A percentile compares a stretch with the other conserved stretches of the same genome.
These are phyloP conservation scores for Lichtheimia hyalospora DNA, from an alignment of 371 early-diverging fungal species.

Conservation along the genomic window DNA sequence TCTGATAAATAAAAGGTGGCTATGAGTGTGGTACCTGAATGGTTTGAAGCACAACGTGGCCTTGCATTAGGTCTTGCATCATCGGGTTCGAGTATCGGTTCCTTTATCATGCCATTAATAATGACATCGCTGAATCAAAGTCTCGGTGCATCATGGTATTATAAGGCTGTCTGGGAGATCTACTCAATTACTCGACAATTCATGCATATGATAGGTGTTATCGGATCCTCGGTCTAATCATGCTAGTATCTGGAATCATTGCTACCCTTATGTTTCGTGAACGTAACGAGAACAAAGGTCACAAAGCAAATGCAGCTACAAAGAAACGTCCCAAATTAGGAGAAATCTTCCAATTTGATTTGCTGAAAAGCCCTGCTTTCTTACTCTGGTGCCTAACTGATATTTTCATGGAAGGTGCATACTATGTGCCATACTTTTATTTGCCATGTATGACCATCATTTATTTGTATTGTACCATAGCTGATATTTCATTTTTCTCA, in stretches of 20 bases:
- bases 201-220: conserved; percentile 5
- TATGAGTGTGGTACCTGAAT: conserved; percentile 60
- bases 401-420: conserved; percentile 37
- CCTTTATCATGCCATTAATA: conserved; percentile 62
- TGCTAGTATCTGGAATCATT: conserved; percentile 24
- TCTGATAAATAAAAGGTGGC: conserved; percentile 8
- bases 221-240: conserved; percentile 48
- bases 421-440: conserved; percentile 53
- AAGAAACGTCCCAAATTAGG: conserved; percentile 6
- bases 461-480: not conserved
- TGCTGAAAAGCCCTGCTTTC: conserved; percentile 34
- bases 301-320: not conserved
- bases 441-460: conserved; percentile 27
- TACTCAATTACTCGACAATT: not conserved
- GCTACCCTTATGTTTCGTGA: conserved; percentile 31
- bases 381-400: conserved; percentile 30
- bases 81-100: conserved; percentile 73
- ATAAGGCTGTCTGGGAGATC: not conserved
- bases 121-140: conserved; percentile 48
- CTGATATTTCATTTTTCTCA: not conserved
- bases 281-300: conserved; percentile 6
- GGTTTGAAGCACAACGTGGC: conserved; percentile 64
- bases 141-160: conserved; percentile 50
- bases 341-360: conserved; percentile 29
- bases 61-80: conserved; percentile 72